Evolutionary conservation across 768 basidiomycete species (phyloP), one percentile per base, ranked within the genome.

Genomic region (Sarcodon sp.): DNA sequence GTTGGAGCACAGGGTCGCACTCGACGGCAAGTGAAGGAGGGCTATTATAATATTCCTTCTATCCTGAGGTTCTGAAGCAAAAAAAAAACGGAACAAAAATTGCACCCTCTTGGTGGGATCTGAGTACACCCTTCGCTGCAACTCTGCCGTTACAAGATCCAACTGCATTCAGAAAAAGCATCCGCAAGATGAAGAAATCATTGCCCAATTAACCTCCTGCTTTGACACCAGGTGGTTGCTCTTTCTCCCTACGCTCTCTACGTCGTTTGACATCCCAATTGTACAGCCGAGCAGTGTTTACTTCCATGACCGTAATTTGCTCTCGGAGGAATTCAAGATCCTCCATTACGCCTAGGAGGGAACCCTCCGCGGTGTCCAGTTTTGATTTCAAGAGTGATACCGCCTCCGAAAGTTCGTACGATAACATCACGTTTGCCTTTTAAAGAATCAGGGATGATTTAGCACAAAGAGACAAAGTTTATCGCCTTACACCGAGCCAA

Each of bases 401-500:
- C 1, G 96, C 96, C 12, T 77, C 79, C 1, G 78, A 73, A 21
- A 94, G 66, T 52, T 84, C 85, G 68, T 99, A 99, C 0, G 91
- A 87, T 1, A 99, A 71, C 94, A 98, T 97, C 2, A 93, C 90
- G 53, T 97, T 97, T 6, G 96, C 96, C 94, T 98, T 53, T 16
- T 45, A 31, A 46, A 16, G 6, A 6, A 44, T 35, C 32, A 33
- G 50, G n/a, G n/a, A 31, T 46, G 27, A 21, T n/a, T 12, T 45
- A 35, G 45, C 46, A 46, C 16, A 8, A 5, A 4, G 32, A 49
- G 39, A 43, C 12, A 27, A 12, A 15, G 16, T 36, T 7, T 46
- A 49, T 18, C 41, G 31, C 66, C 85, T 58, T 66, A 97, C 93
- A 32, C 94, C 94, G 15, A 99, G 79, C 94, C 96, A 99, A 27